Conservation (phyloP, 2,329 filamentous ascomycete species). For the Akanthomyces dipterigenus region DNA sequence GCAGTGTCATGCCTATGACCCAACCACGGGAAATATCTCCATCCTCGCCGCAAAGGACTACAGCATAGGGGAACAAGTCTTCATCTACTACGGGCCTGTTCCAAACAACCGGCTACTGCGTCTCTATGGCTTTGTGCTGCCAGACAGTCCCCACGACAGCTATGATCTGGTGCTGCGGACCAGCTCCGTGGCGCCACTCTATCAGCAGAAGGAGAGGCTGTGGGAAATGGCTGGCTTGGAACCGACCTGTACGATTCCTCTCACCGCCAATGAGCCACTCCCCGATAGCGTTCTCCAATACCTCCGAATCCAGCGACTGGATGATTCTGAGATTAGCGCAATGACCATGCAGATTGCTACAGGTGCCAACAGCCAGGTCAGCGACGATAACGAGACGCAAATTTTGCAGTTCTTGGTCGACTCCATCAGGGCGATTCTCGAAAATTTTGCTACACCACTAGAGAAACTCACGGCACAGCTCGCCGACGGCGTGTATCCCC, state of each 20-base stretch:
- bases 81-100: constrained; percentile 27
- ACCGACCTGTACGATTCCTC: constrained; percentile 25
- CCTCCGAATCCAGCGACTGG: constrained; percentile 28
- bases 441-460: constrained; percentile 23
- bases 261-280: constrained; percentile 26
- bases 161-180: constrained; percentile 31
- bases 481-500: constrained; percentile 23
- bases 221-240: constrained; percentile 27
- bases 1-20: constrained; percentile 29
- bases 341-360: constrained; percentile 20
- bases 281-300: constrained; percentile 28
- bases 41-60: constrained; percentile 20
- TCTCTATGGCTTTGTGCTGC: constrained; percentile 31
- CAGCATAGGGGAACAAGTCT: constrained; percentile 28
- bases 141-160: constrained; percentile 28
- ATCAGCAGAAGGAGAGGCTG: constrained; percentile 28
- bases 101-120: constrained; percentile 30
- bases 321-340: constrained; percentile 23
- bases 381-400: constrained; percentile 25
- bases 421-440: constrained; percentile 24
- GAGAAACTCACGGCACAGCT: constrained; percentile 26
- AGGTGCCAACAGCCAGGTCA: constrained; percentile 21
- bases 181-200: constrained; percentile 25
- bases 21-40: constrained; percentile 24
- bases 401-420: constrained; percentile 26